A percentile compares a stretch with the other conserved stretches of the same genome.
Evolutionary conservation across 768 basidiomycete genomes (phyloP).

Genomic region (Serendipita sp.): DNA sequence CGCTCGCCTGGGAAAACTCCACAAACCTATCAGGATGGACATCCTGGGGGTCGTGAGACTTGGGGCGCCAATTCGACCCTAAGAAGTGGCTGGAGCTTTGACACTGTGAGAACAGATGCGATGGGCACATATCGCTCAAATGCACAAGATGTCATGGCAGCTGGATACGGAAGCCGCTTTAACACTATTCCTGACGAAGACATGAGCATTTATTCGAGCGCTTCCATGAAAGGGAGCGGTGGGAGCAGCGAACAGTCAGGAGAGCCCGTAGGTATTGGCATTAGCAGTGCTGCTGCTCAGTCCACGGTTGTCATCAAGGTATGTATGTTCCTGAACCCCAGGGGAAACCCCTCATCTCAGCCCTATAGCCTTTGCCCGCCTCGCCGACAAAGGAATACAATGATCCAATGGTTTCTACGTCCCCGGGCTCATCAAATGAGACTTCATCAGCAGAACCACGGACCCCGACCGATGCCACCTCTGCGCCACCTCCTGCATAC

Average conservation of each 20-base stretch:
- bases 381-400: slow-evolving; percentile 29
- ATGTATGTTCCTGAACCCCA: neutral
- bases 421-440: slow-evolving; percentile 26
- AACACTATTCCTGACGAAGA: slow-evolving; percentile 42
- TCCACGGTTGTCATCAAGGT: slow-evolving; percentile 52
- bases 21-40: slow-evolving; percentile 12
- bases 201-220: slow-evolving; percentile 21
- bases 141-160: slow-evolving; percentile 43
- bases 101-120: slow-evolving; percentile 50
- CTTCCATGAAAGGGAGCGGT: slow-evolving; percentile 26
- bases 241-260: slow-evolving; percentile 30
- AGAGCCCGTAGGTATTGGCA: slow-evolving; percentile 25
- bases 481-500: slow-evolving; percentile 46
- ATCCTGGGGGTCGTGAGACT: slow-evolving; percentile 30
- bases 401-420: slow-evolving; percentile 23
- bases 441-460: slow-evolving; percentile 26
- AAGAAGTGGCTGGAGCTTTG: slow-evolving; percentile 92
- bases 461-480: slow-evolving; percentile 19
- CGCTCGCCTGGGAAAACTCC: slow-evolving; percentile 29
- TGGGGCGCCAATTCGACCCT: slow-evolving; percentile 67
- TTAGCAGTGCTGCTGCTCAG: slow-evolving; percentile 39
- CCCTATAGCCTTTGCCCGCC: slow-evolving; percentile 7
- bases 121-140: slow-evolving; percentile 67
- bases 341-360: neutral
- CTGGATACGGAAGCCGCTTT: slow-evolving; percentile 9